These are phyloP conservation scores for Coniferiporia weirii DNA, from an alignment of 1,284 basidiomycete genomes.

Conservation along the genomic window DNA sequence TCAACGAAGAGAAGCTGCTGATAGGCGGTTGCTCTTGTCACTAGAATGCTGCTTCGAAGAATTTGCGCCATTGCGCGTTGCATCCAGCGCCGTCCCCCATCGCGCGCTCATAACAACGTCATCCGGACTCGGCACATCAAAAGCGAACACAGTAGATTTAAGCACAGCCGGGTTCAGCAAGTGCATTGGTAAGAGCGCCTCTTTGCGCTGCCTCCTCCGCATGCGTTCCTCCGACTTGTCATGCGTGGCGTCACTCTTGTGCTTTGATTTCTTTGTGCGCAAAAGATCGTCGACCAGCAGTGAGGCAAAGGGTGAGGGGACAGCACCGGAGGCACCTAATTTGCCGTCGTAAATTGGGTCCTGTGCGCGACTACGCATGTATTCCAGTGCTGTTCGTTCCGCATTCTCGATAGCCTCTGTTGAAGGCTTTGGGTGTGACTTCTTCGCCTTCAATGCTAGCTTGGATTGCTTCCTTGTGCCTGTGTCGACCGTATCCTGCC, in stretches of 20 bases:
- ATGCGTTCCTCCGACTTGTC: slow-evolving; percentile 20
- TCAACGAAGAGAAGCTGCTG: slow-evolving; percentile 21
- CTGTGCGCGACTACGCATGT: slow-evolving; percentile 1
- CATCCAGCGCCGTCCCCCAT: slow-evolving; percentile 60
- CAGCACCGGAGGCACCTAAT: slow-evolving; percentile 52
- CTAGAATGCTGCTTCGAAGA: slow-evolving; percentile 24
- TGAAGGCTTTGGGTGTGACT: slow-evolving; percentile 31
- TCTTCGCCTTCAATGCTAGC: slow-evolving; percentile 63
- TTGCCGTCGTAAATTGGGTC: slow-evolving; percentile 23
- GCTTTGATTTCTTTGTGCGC: slow-evolving; percentile 32
- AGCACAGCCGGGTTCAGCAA: slow-evolving; percentile 14
- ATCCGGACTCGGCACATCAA: slow-evolving; percentile 83
- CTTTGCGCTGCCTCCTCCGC: slow-evolving; percentile 16
- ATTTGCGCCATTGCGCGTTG: slow-evolving; percentile 24
- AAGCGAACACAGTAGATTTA: slow-evolving; percentile 46
- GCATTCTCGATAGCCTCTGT: slow-evolving; percentile 35
- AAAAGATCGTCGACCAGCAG: slow-evolving; percentile 56
- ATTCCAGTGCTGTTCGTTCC: slow-evolving; percentile 23
- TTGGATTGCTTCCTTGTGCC: slow-evolving; percentile 49
- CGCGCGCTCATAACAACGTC: slow-evolving; percentile 78
- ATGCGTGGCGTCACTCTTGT: background rate
- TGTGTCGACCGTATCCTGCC: slow-evolving; percentile 10
- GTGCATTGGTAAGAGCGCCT: slow-evolving; percentile 16
- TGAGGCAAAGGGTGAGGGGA: slow-evolving; percentile 71
- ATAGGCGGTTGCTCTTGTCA: background rate